Base-by-base conservation (phyloP, 768 basidiomycete genomes). In the Cubamyces sp. region DNA sequence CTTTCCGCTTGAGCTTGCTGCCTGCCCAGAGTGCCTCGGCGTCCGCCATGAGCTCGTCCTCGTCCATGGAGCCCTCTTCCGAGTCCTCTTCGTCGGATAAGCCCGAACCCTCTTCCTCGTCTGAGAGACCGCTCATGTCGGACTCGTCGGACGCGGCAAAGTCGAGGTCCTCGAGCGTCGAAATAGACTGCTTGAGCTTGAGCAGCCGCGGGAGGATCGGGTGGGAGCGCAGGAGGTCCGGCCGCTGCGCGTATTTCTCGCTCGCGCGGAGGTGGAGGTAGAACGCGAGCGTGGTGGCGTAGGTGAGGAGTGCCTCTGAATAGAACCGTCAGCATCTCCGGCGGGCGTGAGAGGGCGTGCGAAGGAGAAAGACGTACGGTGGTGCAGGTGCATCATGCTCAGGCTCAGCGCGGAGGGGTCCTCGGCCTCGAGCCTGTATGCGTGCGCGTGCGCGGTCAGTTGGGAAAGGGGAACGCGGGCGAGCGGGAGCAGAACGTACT, bases 241-340 rank as follows among this genome's bases (percentile, higher is more conserved):
- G 89, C 39, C 79, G 82, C 57, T 80, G 79, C 7, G 83, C 79
- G 71, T 87, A 86, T 74, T 89, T 84, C 62, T 84, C 79, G 42
- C 82, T 82, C 23, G 90, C 80, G 18, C 91, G 86, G n/a, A 98
- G 81, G 73, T 95, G 87, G 42, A 98, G 78, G 76, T 96, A 98
- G 77, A 95, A 98, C 0, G 95, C 91, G 47, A 98, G 87, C 2
- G 87, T 88, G 0, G 94, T 92, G 19, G 92, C 82, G 71, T 98
- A 98, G 9, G 95, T 93, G 40, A 97, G 77, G 2, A 96, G 79
- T 1, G 94, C 84, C 80, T 98, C 96, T 98, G 73, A 12, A 30
- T 4, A 26, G 45, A 23, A 37, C 19, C 40, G 48, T 52, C 23
- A 57, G 41, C 4, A 23, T 46, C 19, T 21, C 34, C 5, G 12